Evolutionary conservation across 208 protist species (phyloP).

Genomic region (Leishmania lainsoni): DNA sequence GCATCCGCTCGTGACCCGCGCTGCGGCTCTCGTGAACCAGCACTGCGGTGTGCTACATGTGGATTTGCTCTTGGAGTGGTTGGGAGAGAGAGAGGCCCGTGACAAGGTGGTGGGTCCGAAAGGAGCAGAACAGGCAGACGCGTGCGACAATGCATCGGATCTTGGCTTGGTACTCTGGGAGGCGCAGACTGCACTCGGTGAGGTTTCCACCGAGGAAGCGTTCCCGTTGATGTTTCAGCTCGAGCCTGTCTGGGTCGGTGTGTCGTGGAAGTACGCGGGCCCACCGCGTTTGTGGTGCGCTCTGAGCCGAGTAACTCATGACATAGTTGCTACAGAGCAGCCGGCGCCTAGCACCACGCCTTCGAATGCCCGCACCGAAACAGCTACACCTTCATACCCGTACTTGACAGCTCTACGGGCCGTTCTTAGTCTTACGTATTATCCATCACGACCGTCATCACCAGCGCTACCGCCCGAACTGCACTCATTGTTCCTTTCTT

Average conservation of each 20-base stretch:
- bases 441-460: background rate
- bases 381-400: background rate
- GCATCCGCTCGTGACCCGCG: background rate
- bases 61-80: constrained; percentile 11
- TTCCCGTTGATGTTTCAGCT: background rate
- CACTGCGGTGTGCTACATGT: constrained; percentile 14
- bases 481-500: too few relatives aligned
- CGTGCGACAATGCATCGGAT: background rate
- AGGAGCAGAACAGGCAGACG: background rate
- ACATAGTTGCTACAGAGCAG: background rate
- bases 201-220: constrained; percentile 1
- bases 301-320: background rate
- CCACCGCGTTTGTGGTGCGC: constrained; percentile 8
- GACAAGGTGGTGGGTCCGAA: too few relatives aligned
- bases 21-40: constrained; percentile 14
- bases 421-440: background rate
- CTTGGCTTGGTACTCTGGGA: constrained; percentile 13
- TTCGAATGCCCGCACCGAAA: background rate
- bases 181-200: background rate
- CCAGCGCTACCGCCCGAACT: background rate
- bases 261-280: constrained; percentile 9
- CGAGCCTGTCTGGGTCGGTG: constrained; percentile 1
- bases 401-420: background rate
- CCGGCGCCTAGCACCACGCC: background rate
- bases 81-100: background rate